Base-by-base conservation (phyloP, 192 early-diverging fungal species). In the Podila clonocystis region DNA sequence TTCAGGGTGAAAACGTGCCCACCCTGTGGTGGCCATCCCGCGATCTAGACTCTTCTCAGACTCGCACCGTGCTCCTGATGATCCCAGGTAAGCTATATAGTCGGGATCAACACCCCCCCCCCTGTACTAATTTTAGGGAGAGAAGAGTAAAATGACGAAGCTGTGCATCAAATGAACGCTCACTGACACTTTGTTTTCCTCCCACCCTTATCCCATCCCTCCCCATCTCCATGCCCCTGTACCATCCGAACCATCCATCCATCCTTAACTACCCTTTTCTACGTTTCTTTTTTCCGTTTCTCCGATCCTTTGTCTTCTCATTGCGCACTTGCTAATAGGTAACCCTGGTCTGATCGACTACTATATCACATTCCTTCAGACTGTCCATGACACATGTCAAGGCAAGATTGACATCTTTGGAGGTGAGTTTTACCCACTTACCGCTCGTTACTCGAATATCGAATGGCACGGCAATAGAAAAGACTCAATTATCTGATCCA, bases 331-430 rank as follows among this genome's bases (percentile, higher is more conserved):
- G 15, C 41, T 12, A 45, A 71, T 89, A 50, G 94, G 94, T 0
- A 95, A 94, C 85, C 94, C 94, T 5, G 96, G 96, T 4, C 62
- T 94, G 38, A 86, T 93, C 29, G 92, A 96, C 60, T 95, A 95
- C 72, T 97, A 97, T 71, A 88, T 84, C 24, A 80, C 82, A n/a
- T 97, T 96, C 72, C 88, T 92, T 65, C 67, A 87, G 24, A 71
- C 75, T 0, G 83, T 92, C 60, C 89, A 91, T 71, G 70, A 84
- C 12, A 57, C 83, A 48, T 82, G 83, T 50, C 58, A 74, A 31
- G 74, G 73, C 28, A 75, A 70, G 28, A 67, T 94, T 38, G 92
- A 94, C 50, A 90, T 94, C 17, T 70, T 89, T 65, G 91, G 89
- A 62, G 89, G 88, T 89, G 82, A 64, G 11, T 34, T 55, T 11